phyloP scores from a whole-genome alignment of 2,329 filamentous ascomycete genomes.

The Pyrenochaeta sp. region DNA sequence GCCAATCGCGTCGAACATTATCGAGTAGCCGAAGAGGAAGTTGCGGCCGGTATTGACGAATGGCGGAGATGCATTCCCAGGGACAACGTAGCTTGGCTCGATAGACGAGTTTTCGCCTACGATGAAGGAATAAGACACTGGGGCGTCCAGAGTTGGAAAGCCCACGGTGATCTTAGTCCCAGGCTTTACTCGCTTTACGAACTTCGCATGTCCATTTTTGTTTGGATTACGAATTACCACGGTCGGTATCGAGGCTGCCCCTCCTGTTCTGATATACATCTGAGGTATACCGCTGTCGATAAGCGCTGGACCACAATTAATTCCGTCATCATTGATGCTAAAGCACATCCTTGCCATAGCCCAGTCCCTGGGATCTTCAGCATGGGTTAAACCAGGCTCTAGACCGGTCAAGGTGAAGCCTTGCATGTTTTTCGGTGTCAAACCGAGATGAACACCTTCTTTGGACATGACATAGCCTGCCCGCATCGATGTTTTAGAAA shows the following conservation, averaged over 20 bases:
- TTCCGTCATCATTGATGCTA: constrained; percentile 28
- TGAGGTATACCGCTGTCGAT: constrained; percentile 46
- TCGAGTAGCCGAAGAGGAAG: constrained; percentile 41
- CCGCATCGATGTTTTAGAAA: constrained; percentile 17
- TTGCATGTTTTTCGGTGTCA: constrained; percentile 31
- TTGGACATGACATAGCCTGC: constrained; percentile 43
- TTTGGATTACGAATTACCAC: constrained; percentile 44
- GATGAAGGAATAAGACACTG: constrained; percentile 32
- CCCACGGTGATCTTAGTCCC: constrained; percentile 39
- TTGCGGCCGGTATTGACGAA: constrained; percentile 47
- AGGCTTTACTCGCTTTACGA: constrained; percentile 40
- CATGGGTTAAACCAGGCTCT: constrained; percentile 37
- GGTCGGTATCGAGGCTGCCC: constrained; percentile 35
- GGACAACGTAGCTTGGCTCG: constrained; percentile 40
- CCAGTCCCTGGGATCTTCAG: constrained; percentile 42
- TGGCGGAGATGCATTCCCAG: constrained; percentile 29
- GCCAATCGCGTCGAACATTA: constrained; percentile 44
- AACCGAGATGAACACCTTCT: constrained; percentile 38
- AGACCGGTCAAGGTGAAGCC: constrained; percentile 35
- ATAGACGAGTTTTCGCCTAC: constrained; percentile 36
- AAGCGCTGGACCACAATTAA: constrained; percentile 36
- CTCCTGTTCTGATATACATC: constrained; percentile 46
- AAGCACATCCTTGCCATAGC: constrained; percentile 45
- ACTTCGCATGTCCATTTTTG: constrained; percentile 29
- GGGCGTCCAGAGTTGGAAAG: constrained; percentile 27